Base-by-base conservation (phyloP, 225 moss, liverwort and hornwort genomes). In the Physcomitrellopsis africana region DNA sequence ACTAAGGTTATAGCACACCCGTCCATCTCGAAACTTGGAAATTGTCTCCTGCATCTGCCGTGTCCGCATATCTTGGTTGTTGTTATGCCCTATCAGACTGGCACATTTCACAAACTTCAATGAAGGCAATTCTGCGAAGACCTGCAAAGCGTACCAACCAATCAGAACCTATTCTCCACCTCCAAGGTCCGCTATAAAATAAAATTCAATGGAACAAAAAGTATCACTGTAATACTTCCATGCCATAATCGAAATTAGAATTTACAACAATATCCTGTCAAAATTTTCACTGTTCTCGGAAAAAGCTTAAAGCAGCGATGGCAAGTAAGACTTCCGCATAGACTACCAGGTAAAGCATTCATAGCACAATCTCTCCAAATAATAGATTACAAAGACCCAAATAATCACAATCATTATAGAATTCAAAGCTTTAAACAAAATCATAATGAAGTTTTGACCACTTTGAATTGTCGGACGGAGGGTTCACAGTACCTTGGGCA, bases 41-140 rank as follows among this genome's bases (percentile, higher is more conserved):
- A 99, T 99, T 11, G 99, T 99, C 76, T 99, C 95, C 70, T 99
- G 99, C 99, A 99, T 99, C 84, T 99, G 99, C 72, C 95, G 81
- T 27, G 99, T 95, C 11, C 99, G 91, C 99, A 99, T 99, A 74
- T 99, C 99, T 79, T 95, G 95, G 80, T 99, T 99, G 80, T 99
- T 99, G 85, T 99, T 99, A 75, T 99, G 99, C 60, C 99, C 99
- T 73, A 99, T 99, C 84, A 99, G 69, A 85, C 99, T 88, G 29
- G 99, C 99, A 81, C 99, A 99, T 83, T 99, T 88, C 68, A 99
- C 94, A 78, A 99, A 99, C 77, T 95, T 95, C 76, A 99, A 66
- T 20, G 99, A 99, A 32, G 99, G 99, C 80, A 99, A 82, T 74
- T 99, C 99, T 59, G 99, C 94, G 72, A 99, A 99, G n/a, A 99